Evolutionary conservation across 2,329 filamentous ascomycete genomes (phyloP).

Genomic region (Cytospora schulzeri): DNA sequence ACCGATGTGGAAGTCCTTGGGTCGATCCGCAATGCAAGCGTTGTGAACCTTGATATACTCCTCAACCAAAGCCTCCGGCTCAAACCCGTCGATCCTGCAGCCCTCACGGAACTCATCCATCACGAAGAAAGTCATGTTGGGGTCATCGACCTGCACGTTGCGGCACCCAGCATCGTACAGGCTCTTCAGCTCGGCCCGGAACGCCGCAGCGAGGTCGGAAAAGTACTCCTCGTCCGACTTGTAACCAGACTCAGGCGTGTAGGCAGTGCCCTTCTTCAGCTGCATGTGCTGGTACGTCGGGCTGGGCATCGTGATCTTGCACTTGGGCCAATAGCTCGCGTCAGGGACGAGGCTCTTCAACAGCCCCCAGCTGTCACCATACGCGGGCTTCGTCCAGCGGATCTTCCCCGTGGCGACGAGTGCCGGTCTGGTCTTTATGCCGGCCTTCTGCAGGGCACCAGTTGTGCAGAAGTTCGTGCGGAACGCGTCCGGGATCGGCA

Average conservation of each 20-base stretch:
- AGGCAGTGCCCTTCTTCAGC: conserved; percentile 10
- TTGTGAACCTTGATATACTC: conserved; percentile 65
- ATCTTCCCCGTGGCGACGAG: conserved; percentile 20
- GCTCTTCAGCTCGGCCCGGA: conserved; percentile 52
- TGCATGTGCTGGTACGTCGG: conserved; percentile 18
- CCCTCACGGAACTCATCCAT: conserved; percentile 58
- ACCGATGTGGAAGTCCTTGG: conserved; percentile 60
- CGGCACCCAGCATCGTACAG: conserved; percentile 55
- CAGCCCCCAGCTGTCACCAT: conserved; percentile 11
- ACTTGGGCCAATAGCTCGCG: not conserved
- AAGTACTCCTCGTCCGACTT: conserved; percentile 53
- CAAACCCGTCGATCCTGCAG: conserved; percentile 44
- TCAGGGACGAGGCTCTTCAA: not conserved
- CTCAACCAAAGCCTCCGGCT: conserved; percentile 46
- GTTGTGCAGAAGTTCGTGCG: conserved; percentile 13
- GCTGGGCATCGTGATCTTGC: conserved; percentile 20
- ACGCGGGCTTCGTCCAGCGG: conserved; percentile 6
- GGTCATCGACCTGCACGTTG: conserved; percentile 59
- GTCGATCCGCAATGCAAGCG: conserved; percentile 46
- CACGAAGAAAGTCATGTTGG: conserved; percentile 60
- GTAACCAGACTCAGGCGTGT: conserved; percentile 10
- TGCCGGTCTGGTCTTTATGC: conserved; percentile 4
- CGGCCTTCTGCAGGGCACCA: conserved; percentile 3
- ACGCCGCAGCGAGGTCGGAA: conserved; percentile 55
- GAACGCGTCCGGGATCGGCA: conserved; percentile 16